These are phyloP conservation scores for Russula lepida DNA, from an alignment of 768 basidiomycete genomes.

Conservation along the genomic window DNA sequence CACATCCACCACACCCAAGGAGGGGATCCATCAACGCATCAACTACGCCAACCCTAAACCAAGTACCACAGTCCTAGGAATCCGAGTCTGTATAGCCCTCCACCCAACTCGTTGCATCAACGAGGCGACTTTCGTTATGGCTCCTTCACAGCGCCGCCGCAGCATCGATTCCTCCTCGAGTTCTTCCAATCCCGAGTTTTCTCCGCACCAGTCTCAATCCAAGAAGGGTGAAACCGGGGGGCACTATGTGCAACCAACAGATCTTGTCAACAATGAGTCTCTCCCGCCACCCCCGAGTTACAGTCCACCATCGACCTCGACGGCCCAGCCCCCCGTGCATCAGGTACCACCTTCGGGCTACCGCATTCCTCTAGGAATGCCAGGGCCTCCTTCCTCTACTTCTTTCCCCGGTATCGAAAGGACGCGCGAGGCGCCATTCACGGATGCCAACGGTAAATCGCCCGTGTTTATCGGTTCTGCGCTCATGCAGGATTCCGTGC, in stretches of 20 bases:
- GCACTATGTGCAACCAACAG: too few species aligned
- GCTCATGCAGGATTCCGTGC: constrained; percentile 53
- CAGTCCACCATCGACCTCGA: constrained; percentile 2
- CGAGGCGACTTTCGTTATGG: constrained; percentile 7
- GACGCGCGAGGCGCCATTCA: constrained; percentile 43
- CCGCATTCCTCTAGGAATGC: constrained; percentile 46
- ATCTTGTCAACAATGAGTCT: too few species aligned
- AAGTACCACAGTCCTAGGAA: constrained; percentile 13
- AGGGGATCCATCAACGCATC: background rate
- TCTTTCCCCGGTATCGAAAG: constrained; percentile 39
- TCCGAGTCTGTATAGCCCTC: background rate
- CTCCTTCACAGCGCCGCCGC: constrained; percentile 13
- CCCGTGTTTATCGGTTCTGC: constrained; percentile 72
- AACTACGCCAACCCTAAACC: background rate
- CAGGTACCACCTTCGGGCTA: constrained; percentile 54
- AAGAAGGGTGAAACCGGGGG: background rate
- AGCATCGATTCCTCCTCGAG: constrained; percentile 18
- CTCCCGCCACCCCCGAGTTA: constrained; percentile 10
- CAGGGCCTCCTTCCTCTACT: constrained; percentile 20
- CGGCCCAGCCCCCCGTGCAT: background rate
- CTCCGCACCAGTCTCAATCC: background rate
- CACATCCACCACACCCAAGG: background rate
- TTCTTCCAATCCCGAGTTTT: background rate
- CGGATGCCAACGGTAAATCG: constrained; percentile 47
- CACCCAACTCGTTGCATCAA: constrained; percentile 2